phyloP scores from a whole-genome alignment of 805 yeast species.

The Cyberlindnera galapagoensis region DNA sequence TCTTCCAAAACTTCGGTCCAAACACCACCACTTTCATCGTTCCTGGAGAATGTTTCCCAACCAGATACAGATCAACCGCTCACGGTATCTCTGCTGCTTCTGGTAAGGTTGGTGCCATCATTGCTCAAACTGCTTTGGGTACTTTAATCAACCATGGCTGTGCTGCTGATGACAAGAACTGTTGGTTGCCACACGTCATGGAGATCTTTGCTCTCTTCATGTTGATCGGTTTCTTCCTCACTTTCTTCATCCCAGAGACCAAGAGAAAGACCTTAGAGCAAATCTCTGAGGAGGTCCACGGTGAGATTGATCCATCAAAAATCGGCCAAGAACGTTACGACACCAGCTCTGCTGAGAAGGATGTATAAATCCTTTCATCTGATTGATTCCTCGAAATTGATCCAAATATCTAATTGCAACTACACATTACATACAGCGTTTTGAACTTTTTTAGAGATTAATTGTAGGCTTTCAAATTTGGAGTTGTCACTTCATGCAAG shows the following conservation, averaged over 20 bases:
- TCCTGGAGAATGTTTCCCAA: slow-evolving; percentile 91
- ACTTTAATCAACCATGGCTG: slow-evolving; percentile 77
- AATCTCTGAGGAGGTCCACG: slow-evolving; percentile 74
- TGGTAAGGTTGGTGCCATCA: slow-evolving; percentile 90
- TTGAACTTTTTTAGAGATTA: too few species aligned
- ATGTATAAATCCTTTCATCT: slow-evolving; percentile 8
- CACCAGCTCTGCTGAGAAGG: slow-evolving; percentile 17
- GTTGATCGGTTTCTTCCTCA: slow-evolving; percentile 65
- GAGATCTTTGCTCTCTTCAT: slow-evolving; percentile 89
- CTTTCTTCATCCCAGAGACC: slow-evolving; percentile 80
- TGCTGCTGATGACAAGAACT: slow-evolving; percentile 45
- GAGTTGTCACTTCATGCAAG: too few species aligned
- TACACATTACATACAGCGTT: too few species aligned
- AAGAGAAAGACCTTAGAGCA: slow-evolving; percentile 88
- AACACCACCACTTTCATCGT: slow-evolving; percentile 85
- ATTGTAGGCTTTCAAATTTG: too few species aligned
- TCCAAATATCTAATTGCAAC: too few species aligned
- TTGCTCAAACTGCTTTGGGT: slow-evolving; percentile 85
- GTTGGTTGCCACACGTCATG: slow-evolving; percentile 91
- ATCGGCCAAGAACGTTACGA: slow-evolving; percentile 11
- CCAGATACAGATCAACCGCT: slow-evolving; percentile 92
- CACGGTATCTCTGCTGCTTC: slow-evolving; percentile 92
- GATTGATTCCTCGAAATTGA: too few species aligned
- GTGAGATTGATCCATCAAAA: slow-evolving; percentile 56
- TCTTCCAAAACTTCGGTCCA: slow-evolving; percentile 91